Conservation (phyloP, 768 basidiomycete species). For the Mycena latifolia region DNA sequence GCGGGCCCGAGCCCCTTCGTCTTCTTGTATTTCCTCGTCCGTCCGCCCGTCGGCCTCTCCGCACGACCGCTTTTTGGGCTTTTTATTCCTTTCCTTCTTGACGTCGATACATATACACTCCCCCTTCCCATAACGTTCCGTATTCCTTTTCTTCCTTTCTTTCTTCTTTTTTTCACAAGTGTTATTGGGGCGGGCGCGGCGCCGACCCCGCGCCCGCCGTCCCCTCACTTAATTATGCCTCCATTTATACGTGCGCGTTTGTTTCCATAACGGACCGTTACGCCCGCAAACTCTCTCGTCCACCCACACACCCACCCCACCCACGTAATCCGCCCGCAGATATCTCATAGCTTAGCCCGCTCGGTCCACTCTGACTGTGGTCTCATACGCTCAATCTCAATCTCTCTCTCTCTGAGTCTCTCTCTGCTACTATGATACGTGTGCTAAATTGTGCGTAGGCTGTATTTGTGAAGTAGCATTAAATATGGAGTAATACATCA, state of each 20-base stretch:
- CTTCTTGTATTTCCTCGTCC: constrained; percentile 29
- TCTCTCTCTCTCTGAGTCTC: constrained; percentile 12
- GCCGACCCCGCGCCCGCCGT: constrained; percentile 26
- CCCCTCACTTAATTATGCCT: constrained; percentile 39
- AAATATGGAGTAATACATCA: constrained; percentile 25
- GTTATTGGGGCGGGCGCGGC: constrained; percentile 30
- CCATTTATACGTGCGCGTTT: constrained; percentile 32
- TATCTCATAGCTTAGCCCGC: constrained; percentile 30
- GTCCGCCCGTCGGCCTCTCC: constrained; percentile 25
- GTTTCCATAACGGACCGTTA: constrained; percentile 23
- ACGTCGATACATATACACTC: not conserved
- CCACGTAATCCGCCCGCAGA: constrained; percentile 24
- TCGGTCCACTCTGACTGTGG: constrained; percentile 17
- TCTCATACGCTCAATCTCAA: constrained; percentile 29
- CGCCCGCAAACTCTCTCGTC: constrained; percentile 5
- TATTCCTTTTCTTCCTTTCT: constrained; percentile 11
- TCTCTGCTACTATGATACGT: constrained; percentile 20
- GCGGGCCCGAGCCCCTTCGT: constrained; percentile 29
- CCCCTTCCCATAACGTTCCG: constrained; percentile 1
- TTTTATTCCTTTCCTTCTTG: constrained; percentile 30
- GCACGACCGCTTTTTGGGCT: constrained; percentile 29
- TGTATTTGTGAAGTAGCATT: constrained; percentile 24
- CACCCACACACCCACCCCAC: constrained; percentile 3
- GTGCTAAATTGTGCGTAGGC: constrained; percentile 25
- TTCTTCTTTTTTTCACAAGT: constrained; percentile 27